Evolutionary conservation across 306 rosid species (phyloP).

Genomic region (Vachellia collinsii): DNA sequence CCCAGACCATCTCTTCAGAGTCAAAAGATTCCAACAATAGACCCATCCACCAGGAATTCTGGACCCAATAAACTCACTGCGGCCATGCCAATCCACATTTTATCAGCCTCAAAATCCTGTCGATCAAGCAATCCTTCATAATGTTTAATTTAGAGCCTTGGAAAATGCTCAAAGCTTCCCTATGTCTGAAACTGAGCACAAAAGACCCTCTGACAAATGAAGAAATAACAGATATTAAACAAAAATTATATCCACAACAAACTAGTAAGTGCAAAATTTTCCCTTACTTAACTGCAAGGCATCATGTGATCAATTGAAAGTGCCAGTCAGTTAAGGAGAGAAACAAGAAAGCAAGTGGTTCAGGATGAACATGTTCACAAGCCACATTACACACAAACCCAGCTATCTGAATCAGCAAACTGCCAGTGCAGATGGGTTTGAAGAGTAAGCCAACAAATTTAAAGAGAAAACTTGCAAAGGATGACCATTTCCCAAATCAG

Average conservation of each 20-base stretch:
- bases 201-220: constrained; percentile 48
- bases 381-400: constrained; percentile 23
- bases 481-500: constrained; percentile 45
- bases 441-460: background rate
- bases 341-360: constrained; percentile 13
- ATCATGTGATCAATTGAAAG: constrained; percentile 15
- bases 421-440: constrained; percentile 19
- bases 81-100: constrained; percentile 37
- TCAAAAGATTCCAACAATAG: constrained; percentile 22
- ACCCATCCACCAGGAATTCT: constrained; percentile 38
- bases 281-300: constrained; percentile 54
- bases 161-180: constrained; percentile 48
- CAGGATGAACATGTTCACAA: background rate
- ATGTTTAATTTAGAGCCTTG: constrained; percentile 43
- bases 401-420: constrained; percentile 14
- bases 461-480: constrained; percentile 23
- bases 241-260: constrained; percentile 34
- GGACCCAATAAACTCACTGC: constrained; percentile 25
- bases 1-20: constrained; percentile 32
- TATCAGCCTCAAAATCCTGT: constrained; percentile 43
- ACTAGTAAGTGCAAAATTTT: constrained; percentile 15
- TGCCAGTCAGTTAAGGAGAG: constrained; percentile 56
- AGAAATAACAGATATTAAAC: constrained; percentile 40
- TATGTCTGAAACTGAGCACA: constrained; percentile 47
- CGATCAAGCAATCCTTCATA: constrained; percentile 42